These are phyloP conservation scores for Fusarium floridanum DNA, from an alignment of 2,329 filamentous ascomycete genomes.

Conservation along the genomic window DNA sequence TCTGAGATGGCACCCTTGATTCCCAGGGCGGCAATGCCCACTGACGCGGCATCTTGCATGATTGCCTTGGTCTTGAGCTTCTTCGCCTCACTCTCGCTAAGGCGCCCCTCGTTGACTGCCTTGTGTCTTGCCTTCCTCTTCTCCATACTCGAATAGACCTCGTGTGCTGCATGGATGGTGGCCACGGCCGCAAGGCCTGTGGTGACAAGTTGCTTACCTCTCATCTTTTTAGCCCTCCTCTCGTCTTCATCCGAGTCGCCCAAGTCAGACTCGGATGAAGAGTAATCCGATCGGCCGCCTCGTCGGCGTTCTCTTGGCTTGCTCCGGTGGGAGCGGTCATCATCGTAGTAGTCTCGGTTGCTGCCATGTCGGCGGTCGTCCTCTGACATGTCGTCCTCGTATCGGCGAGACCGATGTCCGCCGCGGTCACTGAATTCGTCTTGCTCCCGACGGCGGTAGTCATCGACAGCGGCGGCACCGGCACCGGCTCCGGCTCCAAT, in stretches of 20 bases:
- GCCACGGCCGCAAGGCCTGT: constrained; percentile 69
- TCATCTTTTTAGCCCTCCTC: constrained; percentile 67
- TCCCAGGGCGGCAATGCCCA: constrained; percentile 69
- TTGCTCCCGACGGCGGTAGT: constrained; percentile 56
- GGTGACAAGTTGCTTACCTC: constrained; percentile 72
- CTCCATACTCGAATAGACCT: constrained; percentile 70
- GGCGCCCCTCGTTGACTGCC: constrained; percentile 66
- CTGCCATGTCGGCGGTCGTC: constrained; percentile 58
- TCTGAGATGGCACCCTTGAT: constrained; percentile 69
- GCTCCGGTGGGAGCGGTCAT: constrained; percentile 58
- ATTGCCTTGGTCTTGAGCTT: constrained; percentile 70
- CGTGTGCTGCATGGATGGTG: constrained; percentile 71
- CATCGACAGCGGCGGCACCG: constrained; percentile 53
- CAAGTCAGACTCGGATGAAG: constrained; percentile 65
- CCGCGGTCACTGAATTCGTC: constrained; percentile 60
- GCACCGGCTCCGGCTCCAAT: constrained; percentile 65
- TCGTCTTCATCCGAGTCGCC: constrained; percentile 70
- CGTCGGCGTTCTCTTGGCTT: constrained; percentile 56
- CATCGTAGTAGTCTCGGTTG: constrained; percentile 61
- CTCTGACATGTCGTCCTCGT: constrained; percentile 62
- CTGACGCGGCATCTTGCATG: constrained; percentile 69
- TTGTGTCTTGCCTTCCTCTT: constrained; percentile 66
- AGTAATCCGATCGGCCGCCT: constrained; percentile 60
- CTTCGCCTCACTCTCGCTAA: constrained; percentile 64
- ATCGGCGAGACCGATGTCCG: constrained; percentile 55